Base-by-base conservation (phyloP, 495 filamentous ascomycete genomes). In the Recurvomyces mirabilis region DNA sequence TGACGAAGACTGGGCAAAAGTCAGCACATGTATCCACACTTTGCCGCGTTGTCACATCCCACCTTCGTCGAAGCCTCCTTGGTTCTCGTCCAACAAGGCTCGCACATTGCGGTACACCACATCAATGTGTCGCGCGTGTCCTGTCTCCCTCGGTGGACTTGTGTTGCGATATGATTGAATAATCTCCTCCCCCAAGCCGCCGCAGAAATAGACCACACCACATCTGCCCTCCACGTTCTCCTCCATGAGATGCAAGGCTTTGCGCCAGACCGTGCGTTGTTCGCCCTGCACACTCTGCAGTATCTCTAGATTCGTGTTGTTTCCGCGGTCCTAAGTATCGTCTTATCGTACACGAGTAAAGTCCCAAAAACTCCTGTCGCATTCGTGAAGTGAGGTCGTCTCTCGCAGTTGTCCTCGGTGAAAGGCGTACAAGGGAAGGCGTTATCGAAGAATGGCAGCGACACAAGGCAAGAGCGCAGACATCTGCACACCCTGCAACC, bases 51-150 rank as follows among this genome's bases (percentile, higher is more conserved):
- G 6, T 26, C 15, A 15, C 4, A 5, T 17, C 51, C 13, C 26
- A 54, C 51, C 51, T 46, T 54, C 46, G 19, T 38, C 23, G 21
- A 45, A 44, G 9, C 46, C 51, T n/a, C 51, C 51, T 18, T 45
- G 46, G 24, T 54, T 36, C 32, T 54, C 51, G 23, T 54, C 51
- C 38, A 54, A 34, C 28, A 54, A 41, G 32, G 32, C 22, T 5
- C 30, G 39, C 10, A 54, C 46, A 33, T 54, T 54, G 13, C 29
- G 33, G 14, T 49, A 38, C 7, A 48, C 41, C 9, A 24, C n/a
- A 1, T 46, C 34, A 4, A 46, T 29, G 13, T 20, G 9, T 4
- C 15, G 5, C 1, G 20, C 28, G 15, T 39, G 24, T 9, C n/a
- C 0, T 15, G 33, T 9, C 12, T 7, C 21, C 14, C 26, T 21